Base-by-base conservation (phyloP, 2,329 filamentous ascomycete species). In the Penicillium sp. region DNA sequence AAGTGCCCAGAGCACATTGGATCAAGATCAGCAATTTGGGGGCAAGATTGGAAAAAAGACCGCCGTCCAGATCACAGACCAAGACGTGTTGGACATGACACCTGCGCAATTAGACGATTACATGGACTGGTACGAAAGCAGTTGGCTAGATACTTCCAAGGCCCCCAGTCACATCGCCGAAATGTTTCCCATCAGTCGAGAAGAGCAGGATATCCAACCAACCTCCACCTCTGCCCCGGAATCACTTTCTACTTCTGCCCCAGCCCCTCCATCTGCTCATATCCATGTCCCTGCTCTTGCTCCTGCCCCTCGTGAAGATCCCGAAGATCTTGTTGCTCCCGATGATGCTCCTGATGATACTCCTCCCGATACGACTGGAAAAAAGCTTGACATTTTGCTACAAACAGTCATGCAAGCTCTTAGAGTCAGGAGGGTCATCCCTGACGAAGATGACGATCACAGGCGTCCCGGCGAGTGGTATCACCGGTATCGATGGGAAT, bases 71-170 rank as follows among this genome's bases (percentile, higher is more conserved):
- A 70, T 88, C 22, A 82, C 78, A 6, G 86, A 89, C 53, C 74
- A 77, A 4, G 82, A 90, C 62, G 81, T 90, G 9, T 79, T 86
- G 38, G 70, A 75, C 1, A 86, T 92, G 83, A 78, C 75, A 3
- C 74, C 79, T 5, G 74, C 80, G 22, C 81, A 88, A 59, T 75
- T 93, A 36, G 88, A 92, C 65, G 82, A 88, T 56, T 93, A 91
- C 66, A 79, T 95, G 72, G 84, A 90, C 71, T 94, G 88, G 86
- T 92, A 89, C 68, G 85, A 89, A 67, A 79, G 80, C 55, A 87
- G 81, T 42, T 89, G 85, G 78, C 61, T 77, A 35, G 71, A 75
- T 49, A 67, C 41, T 14, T 55, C 50, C 49, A 61, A 45, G 61
- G 62, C 61, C 7, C 60, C 67, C 6, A 68, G 73, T 53, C 71